Percentiles rank a stretch among this genome's conserved stretches.
Conservation (phyloP, 1,284 basidiomycete species). For the Melampsora americana region DNA sequence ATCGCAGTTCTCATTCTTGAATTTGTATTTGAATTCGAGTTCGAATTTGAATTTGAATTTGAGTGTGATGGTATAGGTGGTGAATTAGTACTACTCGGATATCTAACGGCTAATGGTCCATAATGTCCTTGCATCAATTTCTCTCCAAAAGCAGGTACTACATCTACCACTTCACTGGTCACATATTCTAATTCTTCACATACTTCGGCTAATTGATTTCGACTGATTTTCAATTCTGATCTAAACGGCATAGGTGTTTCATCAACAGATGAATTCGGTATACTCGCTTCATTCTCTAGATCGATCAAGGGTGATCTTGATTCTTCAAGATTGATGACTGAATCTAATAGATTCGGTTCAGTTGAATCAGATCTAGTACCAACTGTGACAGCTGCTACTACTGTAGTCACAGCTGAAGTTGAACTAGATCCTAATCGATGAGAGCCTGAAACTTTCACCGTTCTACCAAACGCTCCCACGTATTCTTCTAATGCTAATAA, state of each 20-base stretch:
- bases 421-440: conserved; percentile 29
- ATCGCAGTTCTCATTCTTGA: conserved; percentile 6
- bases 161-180: conserved; percentile 33
- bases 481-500: conserved; percentile 36
- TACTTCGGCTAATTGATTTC: conserved; percentile 22
- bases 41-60: background rate
- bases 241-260: background rate
- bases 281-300: background rate
- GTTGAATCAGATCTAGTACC: background rate
- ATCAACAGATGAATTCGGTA: no score
- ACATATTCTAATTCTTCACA: conserved; percentile 43
- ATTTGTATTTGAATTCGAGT: background rate
- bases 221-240: conserved; percentile 15
- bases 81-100: background rate
- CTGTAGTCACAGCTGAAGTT: conserved; percentile 9
- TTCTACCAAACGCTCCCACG: conserved; percentile 30
- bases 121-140: conserved; percentile 41
- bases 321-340: background rate
- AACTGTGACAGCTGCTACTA: conserved; percentile 13
- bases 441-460: conserved; percentile 28
- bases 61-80: background rate
- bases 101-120: conserved; percentile 24
- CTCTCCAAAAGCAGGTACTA: conserved; percentile 40
- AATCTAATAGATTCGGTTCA: background rate
- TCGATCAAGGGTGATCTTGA: background rate